Evolutionary conservation across 164 flowering plant species (phyloP), one percentile per base, ranked within the genome.

Genomic region (Umbilicus rupestris): DNA sequence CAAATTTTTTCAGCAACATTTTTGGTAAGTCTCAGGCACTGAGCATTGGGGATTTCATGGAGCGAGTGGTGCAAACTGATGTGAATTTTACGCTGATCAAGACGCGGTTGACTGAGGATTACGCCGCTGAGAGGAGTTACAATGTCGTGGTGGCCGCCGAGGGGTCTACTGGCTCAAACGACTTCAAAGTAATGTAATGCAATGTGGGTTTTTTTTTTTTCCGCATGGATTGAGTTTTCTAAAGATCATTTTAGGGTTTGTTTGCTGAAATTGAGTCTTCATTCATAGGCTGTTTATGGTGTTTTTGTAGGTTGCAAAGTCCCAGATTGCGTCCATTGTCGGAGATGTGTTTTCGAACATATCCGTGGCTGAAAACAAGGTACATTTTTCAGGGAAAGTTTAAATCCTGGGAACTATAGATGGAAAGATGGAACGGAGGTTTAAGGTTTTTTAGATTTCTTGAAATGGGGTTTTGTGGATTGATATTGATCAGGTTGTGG

Each of bases 111-210:
- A 77, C 96, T 1, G 94, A 95, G 17, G 99, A 89, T 68, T 95
- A 73, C 71, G 71, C 88, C 14, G 77, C 78, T 1, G 96, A 91
- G 78, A 79, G 84, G 59, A 75, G 86, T 0, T 86, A 83, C 65
- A 88, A 84, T 62, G 73, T 95, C 2, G 92, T 88, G 19, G 87
- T 94, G 39, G 74, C 84, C 0, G 81, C 85, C 22, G 99, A 94
- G 73, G 84, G 87, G 62, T 79, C 72, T 60, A 44, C 66, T 33
- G 69, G 67, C 50, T 69, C 68, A 60, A 77, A 70, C 83, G 93
- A 83, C 92, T 89, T 76, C 88, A 94, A 94, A 89, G 99, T 94
- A 95, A 94, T 90, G 96, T 89, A 95, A 94, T 90, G 96, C 88
- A 87, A 88, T 88, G 95, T 88, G 85, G 80, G 85, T 84, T 41